A percentile compares a stretch with the other conserved stretches of the same genome.
Evolutionary conservation across 371 early-diverging fungal species (phyloP).

Genomic region (Saksenaea vasiformis): DNA sequence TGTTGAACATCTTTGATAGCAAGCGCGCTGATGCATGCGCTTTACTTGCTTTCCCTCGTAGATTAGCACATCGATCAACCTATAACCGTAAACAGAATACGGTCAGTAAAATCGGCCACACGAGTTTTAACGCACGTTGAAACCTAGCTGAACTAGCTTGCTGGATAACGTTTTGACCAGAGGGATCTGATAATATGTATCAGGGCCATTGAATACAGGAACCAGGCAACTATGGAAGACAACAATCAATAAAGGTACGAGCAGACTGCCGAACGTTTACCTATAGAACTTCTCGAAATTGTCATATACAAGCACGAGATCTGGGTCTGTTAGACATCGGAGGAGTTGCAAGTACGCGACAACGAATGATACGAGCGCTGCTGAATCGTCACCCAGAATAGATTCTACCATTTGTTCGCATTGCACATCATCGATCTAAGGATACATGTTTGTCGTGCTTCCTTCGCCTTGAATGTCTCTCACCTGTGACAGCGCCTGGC

Average conservation of each 20-base stretch:
- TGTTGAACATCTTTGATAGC: constrained; percentile 24
- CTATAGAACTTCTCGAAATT: constrained; percentile 12
- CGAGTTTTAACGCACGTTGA: constrained; percentile 4
- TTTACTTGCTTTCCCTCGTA: constrained; percentile 15
- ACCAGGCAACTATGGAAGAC: constrained; percentile 11
- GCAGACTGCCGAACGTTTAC: background rate
- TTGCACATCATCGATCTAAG: background rate
- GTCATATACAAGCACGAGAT: background rate
- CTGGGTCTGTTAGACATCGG: background rate
- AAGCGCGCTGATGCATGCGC: constrained; percentile 21
- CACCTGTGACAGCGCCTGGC: background rate
- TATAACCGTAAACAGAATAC: background rate
- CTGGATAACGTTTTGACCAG: constrained; percentile 14
- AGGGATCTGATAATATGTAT: constrained; percentile 14
- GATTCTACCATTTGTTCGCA: background rate
- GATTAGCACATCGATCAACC: constrained; percentile 10
- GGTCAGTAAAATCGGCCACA: background rate
- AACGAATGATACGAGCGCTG: constrained; percentile 2
- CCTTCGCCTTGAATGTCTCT: background rate
- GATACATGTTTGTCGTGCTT: background rate
- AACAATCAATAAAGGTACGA: background rate
- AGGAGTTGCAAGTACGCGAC: constrained; percentile 2
- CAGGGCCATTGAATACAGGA: constrained; percentile 20
- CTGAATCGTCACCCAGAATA: constrained; percentile 10
- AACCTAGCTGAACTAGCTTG: constrained; percentile 18